These are phyloP conservation scores for Globisporangium uncinulatum DNA, from an alignment of 352 stramenopile species.

Conservation along the genomic window DNA sequence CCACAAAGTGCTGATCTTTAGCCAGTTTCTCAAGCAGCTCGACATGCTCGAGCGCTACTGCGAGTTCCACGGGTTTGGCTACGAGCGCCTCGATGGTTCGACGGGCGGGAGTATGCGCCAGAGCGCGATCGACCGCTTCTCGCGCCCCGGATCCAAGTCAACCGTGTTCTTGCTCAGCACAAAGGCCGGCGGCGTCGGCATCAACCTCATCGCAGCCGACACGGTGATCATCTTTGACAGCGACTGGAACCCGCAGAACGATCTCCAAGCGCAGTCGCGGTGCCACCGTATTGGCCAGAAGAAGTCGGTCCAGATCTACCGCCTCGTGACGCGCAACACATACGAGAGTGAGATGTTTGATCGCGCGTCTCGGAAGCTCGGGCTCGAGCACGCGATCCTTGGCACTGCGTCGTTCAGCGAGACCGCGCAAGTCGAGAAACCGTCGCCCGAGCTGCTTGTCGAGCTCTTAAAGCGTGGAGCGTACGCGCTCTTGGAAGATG, in stretches of 20 bases:
- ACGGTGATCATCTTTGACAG: constrained; percentile 99
- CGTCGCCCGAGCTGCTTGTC: constrained; percentile 92
- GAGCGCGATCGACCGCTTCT: constrained; percentile 96
- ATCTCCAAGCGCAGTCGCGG: constrained; percentile 83
- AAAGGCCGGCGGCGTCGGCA: constrained; percentile 96
- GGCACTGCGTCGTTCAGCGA: constrained; percentile 92
- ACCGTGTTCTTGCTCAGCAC: constrained; percentile 99
- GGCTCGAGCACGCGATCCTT: constrained; percentile 98
- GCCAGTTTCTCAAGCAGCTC: constrained; percentile 92
- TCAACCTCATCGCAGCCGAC: constrained; percentile 98
- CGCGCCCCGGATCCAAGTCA: constrained; percentile 90
- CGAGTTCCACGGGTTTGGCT: constrained; percentile 84
- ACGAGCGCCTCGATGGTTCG: constrained; percentile 88
- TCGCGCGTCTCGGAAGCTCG: constrained; percentile 96
- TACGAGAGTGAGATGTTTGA: constrained; percentile 99
- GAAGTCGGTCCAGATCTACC: constrained; percentile 97
- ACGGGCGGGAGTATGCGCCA: constrained; percentile 87
- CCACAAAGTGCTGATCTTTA: constrained; percentile 95
- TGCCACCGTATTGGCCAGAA: constrained; percentile 99
- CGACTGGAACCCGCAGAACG: constrained; percentile 99
- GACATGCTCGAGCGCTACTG: constrained; percentile 94
- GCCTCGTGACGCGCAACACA: constrained; percentile 96
- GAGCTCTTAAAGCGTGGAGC: constrained; percentile 96
- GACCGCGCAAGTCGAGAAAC: constrained; percentile 80
- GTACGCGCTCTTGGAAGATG: constrained; percentile 98